These are phyloP conservation scores for Aspergillus sp. DNA, from an alignment of 2,329 filamentous ascomycete genomes.

Conservation along the genomic window DNA sequence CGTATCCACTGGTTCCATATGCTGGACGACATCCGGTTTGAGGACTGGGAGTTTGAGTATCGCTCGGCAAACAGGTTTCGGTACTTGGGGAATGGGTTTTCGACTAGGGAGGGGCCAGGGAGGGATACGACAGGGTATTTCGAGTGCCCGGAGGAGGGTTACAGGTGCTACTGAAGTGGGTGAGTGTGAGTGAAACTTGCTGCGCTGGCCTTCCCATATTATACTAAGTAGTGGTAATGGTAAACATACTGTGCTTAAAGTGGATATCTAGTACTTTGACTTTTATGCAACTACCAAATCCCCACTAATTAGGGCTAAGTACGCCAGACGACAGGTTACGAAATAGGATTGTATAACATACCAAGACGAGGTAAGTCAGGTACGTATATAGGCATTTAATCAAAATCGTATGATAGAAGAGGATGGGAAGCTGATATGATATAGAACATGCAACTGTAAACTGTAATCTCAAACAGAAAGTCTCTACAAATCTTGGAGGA, in stretches of 20 bases:
- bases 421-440: background rate
- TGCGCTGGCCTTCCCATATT: no score
- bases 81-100: constrained; percentile 6
- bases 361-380: no score
- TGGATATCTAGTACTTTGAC: no score
- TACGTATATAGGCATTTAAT: background rate
- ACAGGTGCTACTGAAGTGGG: no score
- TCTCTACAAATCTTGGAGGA: background rate
- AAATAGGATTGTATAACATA: no score
- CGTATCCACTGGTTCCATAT: constrained; percentile 4
- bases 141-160: no score
- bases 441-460: background rate
- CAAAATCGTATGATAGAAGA: background rate
- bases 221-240: no score
- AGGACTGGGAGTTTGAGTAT: constrained; percentile 1
- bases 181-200: no score
- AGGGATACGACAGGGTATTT: background rate
- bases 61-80: background rate
- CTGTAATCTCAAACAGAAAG: background rate
- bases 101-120: background rate
- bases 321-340: no score
- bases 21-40: background rate
- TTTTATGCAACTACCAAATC: no score
- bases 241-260: no score
- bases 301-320: no score